A percentile compares a stretch with the other conserved stretches of the same genome.
phyloP scores from a whole-genome alignment of 2,329 filamentous ascomycete genomes.

The Fusarium oxysporum region DNA sequence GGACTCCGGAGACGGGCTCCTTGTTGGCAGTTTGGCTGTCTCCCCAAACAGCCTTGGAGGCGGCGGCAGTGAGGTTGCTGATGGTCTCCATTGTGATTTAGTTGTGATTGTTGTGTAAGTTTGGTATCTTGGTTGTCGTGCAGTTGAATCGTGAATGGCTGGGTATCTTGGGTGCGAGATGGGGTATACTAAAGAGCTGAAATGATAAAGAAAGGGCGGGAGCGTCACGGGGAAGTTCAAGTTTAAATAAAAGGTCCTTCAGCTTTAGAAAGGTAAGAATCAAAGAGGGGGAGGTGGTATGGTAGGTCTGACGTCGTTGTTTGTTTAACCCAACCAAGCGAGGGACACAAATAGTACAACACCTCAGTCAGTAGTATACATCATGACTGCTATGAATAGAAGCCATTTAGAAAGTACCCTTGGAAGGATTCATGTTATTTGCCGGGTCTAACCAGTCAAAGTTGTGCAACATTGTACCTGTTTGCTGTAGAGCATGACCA shows the following conservation, averaged over 20 bases:
- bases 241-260: slow-evolving; percentile 32
- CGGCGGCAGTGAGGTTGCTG: slow-evolving; percentile 62
- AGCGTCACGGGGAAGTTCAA: slow-evolving; percentile 13
- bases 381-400: slow-evolving; percentile 19
- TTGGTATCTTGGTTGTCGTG: background rate
- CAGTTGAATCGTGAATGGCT: background rate
- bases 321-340: slow-evolving; percentile 8
- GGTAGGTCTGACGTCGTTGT: slow-evolving; percentile 35
- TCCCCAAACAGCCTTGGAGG: slow-evolving; percentile 58
- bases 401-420: background rate
- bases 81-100: slow-evolving; percentile 70
- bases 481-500: slow-evolving; percentile 9
- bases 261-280: background rate
- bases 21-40: slow-evolving; percentile 52
- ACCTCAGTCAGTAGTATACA: background rate
- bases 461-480: background rate
- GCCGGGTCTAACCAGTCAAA: background rate
- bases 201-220: background rate
- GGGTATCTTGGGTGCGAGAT: slow-evolving; percentile 23
- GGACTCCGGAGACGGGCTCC: slow-evolving; percentile 79
- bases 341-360: slow-evolving; percentile 6
- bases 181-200: slow-evolving; percentile 17
- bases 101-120: background rate
- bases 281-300: slow-evolving; percentile 6
- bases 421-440: background rate